Evolutionary conservation across 257 asterid genomes (phyloP).

Genomic region (Cordia subcordata): DNA sequence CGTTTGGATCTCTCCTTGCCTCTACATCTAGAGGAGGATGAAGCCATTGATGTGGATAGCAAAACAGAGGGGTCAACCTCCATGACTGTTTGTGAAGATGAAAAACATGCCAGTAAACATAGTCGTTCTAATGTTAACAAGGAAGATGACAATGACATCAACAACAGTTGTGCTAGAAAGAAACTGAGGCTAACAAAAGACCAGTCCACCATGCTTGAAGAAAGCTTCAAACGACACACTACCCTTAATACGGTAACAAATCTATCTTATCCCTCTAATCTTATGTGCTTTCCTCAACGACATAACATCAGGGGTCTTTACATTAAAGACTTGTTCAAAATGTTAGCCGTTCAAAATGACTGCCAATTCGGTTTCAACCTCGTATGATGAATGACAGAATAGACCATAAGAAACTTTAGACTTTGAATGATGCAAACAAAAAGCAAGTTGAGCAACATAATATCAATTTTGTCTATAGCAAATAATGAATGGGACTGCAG

Average conservation of each 20-base stretch:
- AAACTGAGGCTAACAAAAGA: conserved; percentile 54
- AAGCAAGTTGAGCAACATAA: neutral
- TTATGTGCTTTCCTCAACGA: neutral
- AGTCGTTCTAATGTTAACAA: neutral
- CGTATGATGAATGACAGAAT: too few species aligned
- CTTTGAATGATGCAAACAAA: neutral
- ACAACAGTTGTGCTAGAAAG: conserved; percentile 32
- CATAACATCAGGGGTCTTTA: neutral
- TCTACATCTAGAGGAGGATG: conserved; percentile 8
- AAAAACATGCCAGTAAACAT: conserved; percentile 10
- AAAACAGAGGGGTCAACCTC: conserved; percentile 18
- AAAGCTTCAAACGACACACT: conserved; percentile 36
- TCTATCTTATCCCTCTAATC: neutral
- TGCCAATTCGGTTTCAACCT: too few species aligned
- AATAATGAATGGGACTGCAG: conserved; percentile 18
- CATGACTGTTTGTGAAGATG: conserved; percentile 10
- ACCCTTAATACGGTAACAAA: conserved; percentile 45
- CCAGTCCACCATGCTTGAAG: conserved; percentile 45
- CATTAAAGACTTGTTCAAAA: too few species aligned
- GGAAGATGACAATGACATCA: conserved; percentile 3
- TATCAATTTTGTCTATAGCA: neutral
- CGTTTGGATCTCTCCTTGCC: conserved; percentile 50
- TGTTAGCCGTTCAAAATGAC: too few species aligned
- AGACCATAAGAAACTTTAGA: too few species aligned
- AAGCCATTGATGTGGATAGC: conserved; percentile 13